A percentile compares a stretch with the other conserved stretches of the same genome.
These are phyloP conservation scores for Cytospora chrysosperma DNA, from an alignment of 2,329 filamentous ascomycete genomes.

Conservation along the genomic window DNA sequence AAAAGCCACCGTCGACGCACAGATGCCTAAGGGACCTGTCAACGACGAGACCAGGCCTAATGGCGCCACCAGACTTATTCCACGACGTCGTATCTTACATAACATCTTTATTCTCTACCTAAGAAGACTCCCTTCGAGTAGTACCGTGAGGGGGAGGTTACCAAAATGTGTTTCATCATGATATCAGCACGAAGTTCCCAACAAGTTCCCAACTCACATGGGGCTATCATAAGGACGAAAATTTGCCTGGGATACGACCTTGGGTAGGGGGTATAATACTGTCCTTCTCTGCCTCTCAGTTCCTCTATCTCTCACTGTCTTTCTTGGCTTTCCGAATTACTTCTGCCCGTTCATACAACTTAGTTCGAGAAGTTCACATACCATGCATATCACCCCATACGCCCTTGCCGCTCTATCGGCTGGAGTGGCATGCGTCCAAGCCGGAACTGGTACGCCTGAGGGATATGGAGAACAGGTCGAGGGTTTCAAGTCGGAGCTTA, in stretches of 20 bases:
- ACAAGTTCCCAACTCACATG: slow-evolving; percentile 3
- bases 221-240: background rate
- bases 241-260: background rate
- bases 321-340: background rate
- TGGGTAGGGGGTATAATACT: slow-evolving; percentile 1
- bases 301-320: background rate
- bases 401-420: slow-evolving; percentile 15
- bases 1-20: slow-evolving; percentile 5
- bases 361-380: background rate
- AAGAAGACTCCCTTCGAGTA: background rate
- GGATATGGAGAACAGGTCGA: background rate
- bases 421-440: slow-evolving; percentile 4
- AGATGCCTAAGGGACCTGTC: background rate
- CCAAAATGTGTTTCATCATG: background rate
- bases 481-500: background rate
- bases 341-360: background rate
- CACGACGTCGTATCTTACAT: slow-evolving; percentile 1
- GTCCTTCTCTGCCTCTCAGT: background rate
- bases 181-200: slow-evolving; percentile 1
- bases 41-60: background rate
- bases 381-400: slow-evolving; percentile 9
- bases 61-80: background rate
- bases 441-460: background rate
- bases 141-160: background rate
- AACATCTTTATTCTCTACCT: background rate